Base-by-base conservation (phyloP, 2,329 filamentous ascomycete genomes). In the Pyricularia pennisetigena region DNA sequence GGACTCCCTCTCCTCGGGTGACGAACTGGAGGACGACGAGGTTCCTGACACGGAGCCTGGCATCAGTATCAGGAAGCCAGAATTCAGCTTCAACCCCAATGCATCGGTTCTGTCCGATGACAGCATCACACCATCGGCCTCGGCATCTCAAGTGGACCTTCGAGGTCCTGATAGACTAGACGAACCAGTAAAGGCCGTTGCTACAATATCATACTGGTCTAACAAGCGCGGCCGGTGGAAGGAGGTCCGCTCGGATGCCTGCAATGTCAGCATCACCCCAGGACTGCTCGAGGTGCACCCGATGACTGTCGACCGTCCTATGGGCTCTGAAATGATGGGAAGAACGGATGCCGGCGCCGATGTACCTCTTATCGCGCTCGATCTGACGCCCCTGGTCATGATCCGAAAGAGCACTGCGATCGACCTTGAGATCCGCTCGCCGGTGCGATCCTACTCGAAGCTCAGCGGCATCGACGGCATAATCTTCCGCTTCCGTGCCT, bases 341-440 rank as follows among this genome's bases (percentile, higher is more conserved):
- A 61, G 24, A 24, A 69, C 72, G 30, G 74, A 77, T 12, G 76
- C 78, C 41, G 73, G 78, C 68, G 70, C 75, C 14, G 70, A 74
- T 16, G 78, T 81, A 49, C 86, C 86, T 4, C 77, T 89, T 24
- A 80, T 90, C 62, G 91, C 90, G 6, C 86, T 97, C 41, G 93
- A 97, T 74, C 86, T 99, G 61, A 98, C 94, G 0, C 95, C 95
- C 0, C 82, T 97, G 54, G 94, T 98, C 8, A 90, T 94, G 72
- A 88, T 98, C 70, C 88, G 94, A 71, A 90, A 94, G 74, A 95
- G 94, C 73, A 99, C 93, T 26, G 92, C 91, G 3, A 86, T 99
- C 35, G 95, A 99, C 76, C 92, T 99, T 68, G 95, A 96, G 72
- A 92, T 99, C 71, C 90, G 93, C 66, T 97, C 94, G 7, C 92